Conservation (phyloP, 176 grass and related monocot species). For the Musa acuminata region DNA sequence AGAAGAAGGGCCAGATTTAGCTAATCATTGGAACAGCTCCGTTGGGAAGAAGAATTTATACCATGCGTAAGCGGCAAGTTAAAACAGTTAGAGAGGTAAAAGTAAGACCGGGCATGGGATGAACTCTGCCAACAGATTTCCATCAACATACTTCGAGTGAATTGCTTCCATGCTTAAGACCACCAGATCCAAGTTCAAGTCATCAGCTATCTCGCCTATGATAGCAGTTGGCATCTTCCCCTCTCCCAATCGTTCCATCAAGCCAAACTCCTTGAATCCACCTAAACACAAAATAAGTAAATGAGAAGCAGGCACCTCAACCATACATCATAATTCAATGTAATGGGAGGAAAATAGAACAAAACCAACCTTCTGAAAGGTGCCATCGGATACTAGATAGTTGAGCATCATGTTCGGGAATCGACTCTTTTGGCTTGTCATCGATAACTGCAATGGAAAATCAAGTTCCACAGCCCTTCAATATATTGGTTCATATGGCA, state of each 20-base stretch:
- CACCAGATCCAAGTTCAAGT: constrained; percentile 83
- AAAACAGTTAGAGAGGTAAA: constrained; percentile 46
- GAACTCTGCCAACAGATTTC: constrained; percentile 88
- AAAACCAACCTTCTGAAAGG: constrained; percentile 74
- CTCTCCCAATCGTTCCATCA: constrained; percentile 97
- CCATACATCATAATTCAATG: not conserved
- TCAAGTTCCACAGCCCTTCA: not conserved
- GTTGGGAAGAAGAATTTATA: too few species aligned
- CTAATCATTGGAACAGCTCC: too few species aligned
- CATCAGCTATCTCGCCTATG: constrained; percentile 88
- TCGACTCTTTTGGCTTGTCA: constrained; percentile 74
- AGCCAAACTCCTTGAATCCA: constrained; percentile 83
- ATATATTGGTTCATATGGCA: too few species aligned
- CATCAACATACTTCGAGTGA: constrained; percentile 91
- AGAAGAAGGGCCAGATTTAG: too few species aligned
- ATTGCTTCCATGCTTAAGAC: constrained; percentile 98
- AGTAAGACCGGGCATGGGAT: constrained; percentile 86
- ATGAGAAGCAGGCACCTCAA: not conserved
- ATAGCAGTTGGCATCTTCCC: constrained; percentile 69
- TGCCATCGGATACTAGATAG: constrained; percentile 93
- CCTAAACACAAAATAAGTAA: constrained; percentile 31
- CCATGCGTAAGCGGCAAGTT: too few species aligned
- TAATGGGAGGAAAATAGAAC: not conserved
- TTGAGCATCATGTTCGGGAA: constrained; percentile 86
- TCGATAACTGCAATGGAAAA: constrained; percentile 64